Percentiles rank a stretch among this genome's conserved stretches.
phyloP scores from a whole-genome alignment of 768 basidiomycete species.

The Guyanaporus albipodus region DNA sequence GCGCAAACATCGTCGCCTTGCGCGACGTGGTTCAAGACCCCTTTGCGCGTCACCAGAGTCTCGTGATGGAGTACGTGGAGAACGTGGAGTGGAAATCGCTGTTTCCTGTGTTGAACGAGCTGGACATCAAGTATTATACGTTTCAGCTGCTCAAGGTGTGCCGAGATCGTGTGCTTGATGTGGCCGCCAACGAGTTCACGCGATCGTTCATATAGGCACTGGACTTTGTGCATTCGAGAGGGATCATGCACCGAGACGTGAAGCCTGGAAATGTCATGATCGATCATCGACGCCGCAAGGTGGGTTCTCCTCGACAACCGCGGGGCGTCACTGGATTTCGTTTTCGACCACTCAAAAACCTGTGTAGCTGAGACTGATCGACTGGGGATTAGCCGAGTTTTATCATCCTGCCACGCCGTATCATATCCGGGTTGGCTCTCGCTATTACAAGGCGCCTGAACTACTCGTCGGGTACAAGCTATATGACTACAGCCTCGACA shows the following conservation, averaged over 20 bases:
- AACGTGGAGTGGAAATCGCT: conserved; percentile 64
- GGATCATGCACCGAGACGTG: conserved; percentile 69
- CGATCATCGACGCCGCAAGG: conserved; percentile 57
- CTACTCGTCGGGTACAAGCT: conserved; percentile 66
- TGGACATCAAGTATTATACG: conserved; percentile 64
- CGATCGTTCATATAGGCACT: conserved; percentile 39
- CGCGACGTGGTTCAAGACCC: conserved; percentile 67
- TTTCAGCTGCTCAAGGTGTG: conserved; percentile 57
- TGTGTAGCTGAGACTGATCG: conserved; percentile 52
- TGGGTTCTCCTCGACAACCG: conserved; percentile 32
- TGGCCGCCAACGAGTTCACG: neutral
- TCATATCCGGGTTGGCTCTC: conserved; percentile 67
- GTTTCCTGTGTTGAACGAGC: conserved; percentile 54
- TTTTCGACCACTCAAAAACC: neutral
- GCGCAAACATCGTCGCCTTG: conserved; percentile 63
- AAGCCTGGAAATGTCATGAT: conserved; percentile 75
- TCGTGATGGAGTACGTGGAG: conserved; percentile 67
- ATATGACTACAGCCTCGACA: conserved; percentile 68
- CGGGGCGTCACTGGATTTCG: neutral
- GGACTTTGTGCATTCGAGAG: conserved; percentile 67
- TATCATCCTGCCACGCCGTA: conserved; percentile 68
- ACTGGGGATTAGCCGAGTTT: conserved; percentile 77
- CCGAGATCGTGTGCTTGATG: neutral
- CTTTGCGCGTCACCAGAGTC: conserved; percentile 57
- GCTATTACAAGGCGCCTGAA: conserved; percentile 75